Evolutionary conservation across 345 rosid species (phyloP).

Genomic region (Pelargonium nanum): DNA sequence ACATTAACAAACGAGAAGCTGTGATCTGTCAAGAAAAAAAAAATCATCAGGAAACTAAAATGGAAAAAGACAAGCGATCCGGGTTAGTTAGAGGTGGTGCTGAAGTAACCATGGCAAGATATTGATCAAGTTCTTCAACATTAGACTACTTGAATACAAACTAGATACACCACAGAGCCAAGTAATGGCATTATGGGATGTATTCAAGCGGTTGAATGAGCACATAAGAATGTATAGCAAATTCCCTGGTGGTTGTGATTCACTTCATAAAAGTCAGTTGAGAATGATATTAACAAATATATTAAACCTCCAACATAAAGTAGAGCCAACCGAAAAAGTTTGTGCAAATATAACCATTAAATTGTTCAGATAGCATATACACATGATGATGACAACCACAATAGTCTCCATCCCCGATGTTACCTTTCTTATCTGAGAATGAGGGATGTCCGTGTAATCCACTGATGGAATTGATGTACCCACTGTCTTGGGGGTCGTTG

Average conservation of each 20-base stretch:
- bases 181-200: not conserved
- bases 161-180: not conserved
- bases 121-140: not conserved
- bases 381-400: not conserved
- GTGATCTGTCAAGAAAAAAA: conserved; percentile 51
- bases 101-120: not conserved
- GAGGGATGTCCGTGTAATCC: conserved; percentile 87
- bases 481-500: conserved; percentile 36
- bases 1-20: conserved; percentile 77
- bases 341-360: not conserved
- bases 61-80: not conserved
- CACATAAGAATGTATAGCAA: no score
- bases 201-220: not conserved
- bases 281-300: no score
- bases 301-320: not conserved
- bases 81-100: not conserved
- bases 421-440: conserved; percentile 92
- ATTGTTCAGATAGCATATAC: not conserved
- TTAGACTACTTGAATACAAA: not conserved
- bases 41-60: conserved; percentile 4
- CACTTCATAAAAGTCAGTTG: not conserved
- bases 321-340: not conserved
- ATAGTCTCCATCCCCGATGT: not conserved
- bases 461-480: conserved; percentile 37
- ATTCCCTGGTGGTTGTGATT: not conserved